Percentiles rank a stretch among this genome's conserved stretches.
Evolutionary conservation across 1,284 basidiomycete species (phyloP).

Genomic region (Apiotrichum brassicae): DNA sequence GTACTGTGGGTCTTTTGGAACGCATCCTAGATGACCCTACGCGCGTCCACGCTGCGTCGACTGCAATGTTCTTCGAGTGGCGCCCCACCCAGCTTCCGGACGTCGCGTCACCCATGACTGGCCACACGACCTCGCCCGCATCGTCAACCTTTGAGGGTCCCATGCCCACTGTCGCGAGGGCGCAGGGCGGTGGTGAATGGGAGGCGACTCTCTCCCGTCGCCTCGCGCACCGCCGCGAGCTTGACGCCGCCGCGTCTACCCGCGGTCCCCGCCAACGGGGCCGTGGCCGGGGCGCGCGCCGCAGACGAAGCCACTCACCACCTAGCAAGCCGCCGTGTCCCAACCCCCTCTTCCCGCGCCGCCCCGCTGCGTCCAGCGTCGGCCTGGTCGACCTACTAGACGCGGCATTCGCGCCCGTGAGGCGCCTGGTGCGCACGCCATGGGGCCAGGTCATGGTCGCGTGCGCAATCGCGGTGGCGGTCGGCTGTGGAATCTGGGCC

Average conservation of each 20-base stretch:
- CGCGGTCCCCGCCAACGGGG: conserved; percentile 1
- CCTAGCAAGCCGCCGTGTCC: background rate
- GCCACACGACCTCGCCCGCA: conserved; percentile 15
- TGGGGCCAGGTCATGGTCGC: conserved; percentile 15
- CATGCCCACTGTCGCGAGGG: conserved; percentile 38
- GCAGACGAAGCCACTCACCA: conserved; percentile 1
- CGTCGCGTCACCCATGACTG: conserved; percentile 5
- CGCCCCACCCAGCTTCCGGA: conserved; percentile 10
- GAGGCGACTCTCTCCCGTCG: conserved; percentile 36
- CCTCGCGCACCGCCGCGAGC: conserved; percentile 33
- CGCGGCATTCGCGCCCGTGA: conserved; percentile 11
- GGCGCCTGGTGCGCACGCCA: background rate
- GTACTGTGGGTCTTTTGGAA: conserved; percentile 6
- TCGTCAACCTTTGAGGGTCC: conserved; percentile 14
- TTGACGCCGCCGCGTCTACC: conserved; percentile 8
- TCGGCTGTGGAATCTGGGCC: conserved; percentile 19
- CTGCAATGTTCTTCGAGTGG: conserved; percentile 25
- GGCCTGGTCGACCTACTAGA: conserved; percentile 10
- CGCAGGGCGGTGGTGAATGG: conserved; percentile 39
- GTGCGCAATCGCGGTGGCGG: conserved; percentile 17
- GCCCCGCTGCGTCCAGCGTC: background rate
- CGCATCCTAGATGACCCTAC: conserved; percentile 5
- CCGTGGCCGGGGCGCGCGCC: background rate
- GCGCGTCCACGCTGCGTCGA: conserved; percentile 8
- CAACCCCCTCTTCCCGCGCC: conserved; percentile 14